phyloP scores from a whole-genome alignment of 495 filamentous ascomycete species.

The Penicillium macrosclerotiorum region DNA sequence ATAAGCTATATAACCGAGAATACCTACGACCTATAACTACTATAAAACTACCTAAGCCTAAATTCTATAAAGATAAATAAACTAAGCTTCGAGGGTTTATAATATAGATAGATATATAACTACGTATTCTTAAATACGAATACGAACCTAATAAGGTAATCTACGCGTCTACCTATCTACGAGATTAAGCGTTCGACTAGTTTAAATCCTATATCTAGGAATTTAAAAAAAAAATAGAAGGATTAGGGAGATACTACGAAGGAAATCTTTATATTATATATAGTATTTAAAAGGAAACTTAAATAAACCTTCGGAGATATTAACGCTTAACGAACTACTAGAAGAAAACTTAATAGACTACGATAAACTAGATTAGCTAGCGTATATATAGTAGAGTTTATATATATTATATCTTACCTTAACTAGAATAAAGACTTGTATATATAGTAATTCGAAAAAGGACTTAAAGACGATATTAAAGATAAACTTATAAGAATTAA shows the following conservation, averaged over 20 bases:
- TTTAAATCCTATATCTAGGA: background rate
- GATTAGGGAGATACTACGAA: background rate
- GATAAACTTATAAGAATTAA: too few relatives aligned
- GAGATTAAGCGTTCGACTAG: background rate
- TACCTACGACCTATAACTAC: background rate
- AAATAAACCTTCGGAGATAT: constrained; percentile 2
- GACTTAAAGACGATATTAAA: too few relatives aligned
- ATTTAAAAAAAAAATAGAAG: background rate
- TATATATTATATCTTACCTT: background rate
- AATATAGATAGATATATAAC: constrained; percentile 3
- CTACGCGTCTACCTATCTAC: constrained; percentile 1
- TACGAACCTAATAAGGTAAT: background rate
- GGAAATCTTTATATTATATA: background rate
- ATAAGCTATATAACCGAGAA: too few relatives aligned
- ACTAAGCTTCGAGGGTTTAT: background rate
- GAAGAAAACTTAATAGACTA: too few relatives aligned
- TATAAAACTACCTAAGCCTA: background rate
- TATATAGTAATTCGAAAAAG: too few relatives aligned
- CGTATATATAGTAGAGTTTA: background rate
- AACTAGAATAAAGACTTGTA: background rate
- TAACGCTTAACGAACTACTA: too few relatives aligned
- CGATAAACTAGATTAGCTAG: background rate
- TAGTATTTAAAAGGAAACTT: constrained; percentile 1
- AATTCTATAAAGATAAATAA: background rate
- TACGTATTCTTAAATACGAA: background rate